Evolutionary conservation across 2,329 filamentous ascomycete species (phyloP), one percentile per base, ranked within the genome.

Genomic region (Verruconis gallopava): DNA sequence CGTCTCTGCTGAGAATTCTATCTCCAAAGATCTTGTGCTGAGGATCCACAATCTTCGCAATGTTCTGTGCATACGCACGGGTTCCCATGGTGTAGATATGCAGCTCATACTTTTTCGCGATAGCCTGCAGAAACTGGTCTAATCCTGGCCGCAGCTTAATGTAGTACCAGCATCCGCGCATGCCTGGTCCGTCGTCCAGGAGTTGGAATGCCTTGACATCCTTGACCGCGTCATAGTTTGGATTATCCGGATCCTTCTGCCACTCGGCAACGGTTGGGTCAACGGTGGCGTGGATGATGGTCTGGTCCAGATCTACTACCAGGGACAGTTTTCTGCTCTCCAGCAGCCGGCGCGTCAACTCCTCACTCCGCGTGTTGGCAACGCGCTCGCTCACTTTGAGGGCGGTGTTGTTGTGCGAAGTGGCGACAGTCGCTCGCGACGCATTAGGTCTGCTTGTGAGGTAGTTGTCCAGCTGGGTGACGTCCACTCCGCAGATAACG

Each of bases 1-100:
- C 91, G 58, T 96, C 89, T 53, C 91, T 81, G 61, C 89, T 96
- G 54, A 98, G 82, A 53, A 98, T 88, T 43, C 91, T 78, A 60
- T 95, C 88, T 30, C 84, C 89, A 58, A 98, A 98, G 6, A 94
- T 76, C 56, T 81, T 88, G 49, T 80, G 76, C 22, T 89, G 78
- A 0, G 89, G 89, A 54, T 98, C 91, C 47, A 98, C 83, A 48
- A 98, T 89, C 51, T 82, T 81, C 28, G 86, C 86, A 51, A 98
- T 93, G 47, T 85, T 81, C 51, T 88, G 72, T 6, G 91, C 91
- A 57, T 98, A 98, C n/a, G 89, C 85, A 48, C 91, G 77, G 17
- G 91, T 98, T 44, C 89, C 91, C 91, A 98, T 98, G 34, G 91
- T 98, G 66, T 98, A 98, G 48, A 98, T 89, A 59, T 98, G 91